phyloP scores from a whole-genome alignment of 2,329 filamentous ascomycete genomes.

The Davidsoniella eucalypti region DNA sequence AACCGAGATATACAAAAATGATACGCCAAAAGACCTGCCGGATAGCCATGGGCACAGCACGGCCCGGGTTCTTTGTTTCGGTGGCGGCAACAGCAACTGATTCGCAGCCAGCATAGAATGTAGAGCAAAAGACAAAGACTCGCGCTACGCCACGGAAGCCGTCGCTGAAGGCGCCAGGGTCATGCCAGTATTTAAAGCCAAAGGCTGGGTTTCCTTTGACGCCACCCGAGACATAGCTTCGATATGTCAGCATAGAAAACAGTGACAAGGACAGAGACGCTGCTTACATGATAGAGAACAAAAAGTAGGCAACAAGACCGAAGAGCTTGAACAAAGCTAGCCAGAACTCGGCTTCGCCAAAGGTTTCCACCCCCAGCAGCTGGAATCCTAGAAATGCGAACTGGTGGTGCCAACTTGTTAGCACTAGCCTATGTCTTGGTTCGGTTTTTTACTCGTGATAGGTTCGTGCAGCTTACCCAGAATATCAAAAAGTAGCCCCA shows the following conservation, averaged over 20 bases:
- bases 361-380: conserved; percentile 54
- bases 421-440: neutral
- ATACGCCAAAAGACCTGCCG: conserved; percentile 46
- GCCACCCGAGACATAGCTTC: conserved; percentile 48
- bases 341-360: conserved; percentile 70
- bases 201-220: conserved; percentile 38
- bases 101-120: conserved; percentile 53
- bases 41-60: conserved; percentile 40
- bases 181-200: conserved; percentile 55
- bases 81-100: conserved; percentile 46
- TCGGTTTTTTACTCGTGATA: neutral
- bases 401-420: conserved; percentile 15
- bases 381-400: conserved; percentile 50
- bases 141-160: conserved; percentile 49
- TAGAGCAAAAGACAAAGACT: conserved; percentile 54
- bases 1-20: conserved; percentile 49
- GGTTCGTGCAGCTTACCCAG: conserved; percentile 32
- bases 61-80: conserved; percentile 40
- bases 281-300: conserved; percentile 49
- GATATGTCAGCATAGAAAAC: neutral
- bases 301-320: conserved; percentile 53
- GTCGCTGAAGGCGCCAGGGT: conserved; percentile 54
- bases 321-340: conserved; percentile 56
- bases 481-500: conserved; percentile 61
- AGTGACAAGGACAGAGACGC: neutral